Percentiles rank a stretch among this genome's conserved stretches.
phyloP scores from a whole-genome alignment of 345 rosid species.

The Salix caprea region DNA sequence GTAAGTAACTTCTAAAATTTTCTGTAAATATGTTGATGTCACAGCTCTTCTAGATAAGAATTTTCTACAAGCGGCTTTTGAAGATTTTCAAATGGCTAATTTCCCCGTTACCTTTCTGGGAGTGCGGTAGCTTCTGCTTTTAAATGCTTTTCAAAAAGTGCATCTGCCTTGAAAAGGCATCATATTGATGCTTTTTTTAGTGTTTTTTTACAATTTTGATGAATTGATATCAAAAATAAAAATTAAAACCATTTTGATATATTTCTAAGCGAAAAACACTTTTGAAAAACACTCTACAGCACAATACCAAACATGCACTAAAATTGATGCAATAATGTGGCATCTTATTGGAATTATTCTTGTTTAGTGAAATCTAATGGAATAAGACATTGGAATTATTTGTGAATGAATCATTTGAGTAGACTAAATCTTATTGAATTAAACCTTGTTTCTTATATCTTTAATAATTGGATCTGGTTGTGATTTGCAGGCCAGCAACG shows the following conservation, averaged over 20 bases:
- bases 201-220: too few species aligned
- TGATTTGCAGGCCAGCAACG: slow-evolving; percentile 52
- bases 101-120: neutral
- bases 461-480: neutral
- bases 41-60: neutral
- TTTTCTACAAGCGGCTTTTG: too few species aligned
- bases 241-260: too few species aligned
- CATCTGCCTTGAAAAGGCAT: too few species aligned
- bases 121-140: too few species aligned
- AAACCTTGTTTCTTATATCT: neutral
- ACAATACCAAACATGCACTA: too few species aligned
- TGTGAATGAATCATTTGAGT: neutral
- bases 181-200: too few species aligned
- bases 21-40: neutral
- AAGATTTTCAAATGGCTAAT: neutral
- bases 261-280: too few species aligned
- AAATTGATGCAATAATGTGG: neutral
- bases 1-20: slow-evolving; percentile 34
- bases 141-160: too few species aligned
- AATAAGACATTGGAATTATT: neutral
- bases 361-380: neutral
- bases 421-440: neutral
- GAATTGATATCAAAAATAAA: too few species aligned
- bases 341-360: neutral
- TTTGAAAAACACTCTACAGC: too few species aligned